Conservation (phyloP, 106 monocot genomes). For the Posidonia australis region DNA sequence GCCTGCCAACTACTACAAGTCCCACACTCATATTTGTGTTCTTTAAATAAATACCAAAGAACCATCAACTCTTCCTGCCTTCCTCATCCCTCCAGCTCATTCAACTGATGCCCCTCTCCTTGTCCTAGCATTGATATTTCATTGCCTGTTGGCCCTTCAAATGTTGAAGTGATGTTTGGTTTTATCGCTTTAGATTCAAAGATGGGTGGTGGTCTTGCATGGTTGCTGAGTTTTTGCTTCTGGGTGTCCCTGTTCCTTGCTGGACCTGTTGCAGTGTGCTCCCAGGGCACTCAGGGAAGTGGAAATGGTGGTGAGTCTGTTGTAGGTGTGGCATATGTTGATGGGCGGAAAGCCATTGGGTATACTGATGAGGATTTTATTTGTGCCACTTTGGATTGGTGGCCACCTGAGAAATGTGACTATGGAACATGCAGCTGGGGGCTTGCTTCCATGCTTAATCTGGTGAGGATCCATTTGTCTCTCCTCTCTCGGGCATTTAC, state of each 20-base stretch:
- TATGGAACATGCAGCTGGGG: constrained; percentile 96
- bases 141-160: not conserved
- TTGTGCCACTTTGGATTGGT: constrained; percentile 96
- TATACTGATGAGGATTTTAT: constrained; percentile 59
- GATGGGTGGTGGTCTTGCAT: not conserved
- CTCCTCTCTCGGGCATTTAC: no score
- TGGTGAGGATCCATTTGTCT: no score
- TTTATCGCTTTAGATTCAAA: not conserved
- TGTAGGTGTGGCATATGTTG: constrained; percentile 31
- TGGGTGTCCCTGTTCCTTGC: constrained; percentile 1
- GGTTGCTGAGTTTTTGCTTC: not conserved
- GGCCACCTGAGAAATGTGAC: constrained; percentile 97
- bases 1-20: no score
- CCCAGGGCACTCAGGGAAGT: not conserved
- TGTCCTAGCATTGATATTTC: not conserved
- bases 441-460: constrained; percentile 69
- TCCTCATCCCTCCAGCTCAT: not conserved
- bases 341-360: constrained; percentile 46
- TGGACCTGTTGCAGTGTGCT: not conserved
- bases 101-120: not conserved
- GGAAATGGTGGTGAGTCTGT: constrained; percentile 13
- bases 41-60: not conserved
- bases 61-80: constrained; percentile 1
- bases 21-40: no score
- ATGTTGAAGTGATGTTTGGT: not conserved